Percentiles rank a stretch among this genome's conserved stretches.
Conservation (phyloP, 2,329 filamentous ascomycete genomes). For the Neofusicoccum laricinum region DNA sequence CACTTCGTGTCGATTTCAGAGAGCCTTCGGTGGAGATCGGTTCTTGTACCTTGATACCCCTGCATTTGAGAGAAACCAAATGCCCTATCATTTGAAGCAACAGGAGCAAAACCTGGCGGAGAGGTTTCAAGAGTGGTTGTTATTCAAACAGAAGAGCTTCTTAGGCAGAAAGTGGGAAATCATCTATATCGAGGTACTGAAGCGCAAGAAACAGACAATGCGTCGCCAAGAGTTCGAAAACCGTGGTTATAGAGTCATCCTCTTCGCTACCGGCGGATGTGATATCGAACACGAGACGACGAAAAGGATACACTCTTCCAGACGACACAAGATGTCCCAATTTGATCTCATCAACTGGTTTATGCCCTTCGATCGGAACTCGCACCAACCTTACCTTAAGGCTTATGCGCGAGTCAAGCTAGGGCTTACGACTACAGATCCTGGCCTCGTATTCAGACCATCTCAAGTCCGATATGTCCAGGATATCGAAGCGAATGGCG, state of each 20-base stretch:
- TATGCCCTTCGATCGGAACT: slow-evolving; percentile 36
- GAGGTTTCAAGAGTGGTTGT: slow-evolving; percentile 35
- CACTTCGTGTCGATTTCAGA: slow-evolving; percentile 34
- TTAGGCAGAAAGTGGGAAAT: slow-evolving; percentile 42
- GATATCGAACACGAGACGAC: slow-evolving; percentile 21
- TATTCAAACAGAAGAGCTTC: slow-evolving; percentile 29
- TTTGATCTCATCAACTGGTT: slow-evolving; percentile 40
- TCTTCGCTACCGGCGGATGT: slow-evolving; percentile 35
- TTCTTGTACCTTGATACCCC: slow-evolving; percentile 42
- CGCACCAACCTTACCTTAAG: slow-evolving; percentile 39
- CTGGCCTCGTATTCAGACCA: slow-evolving; percentile 35
- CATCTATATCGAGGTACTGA: slow-evolving; percentile 38
- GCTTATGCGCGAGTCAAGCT: slow-evolving; percentile 43
- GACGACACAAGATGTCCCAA: slow-evolving; percentile 10
- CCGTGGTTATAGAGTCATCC: slow-evolving; percentile 24
- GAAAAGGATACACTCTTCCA: not conserved
- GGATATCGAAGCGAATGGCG: slow-evolving; percentile 32
- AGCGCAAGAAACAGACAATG: slow-evolving; percentile 26
- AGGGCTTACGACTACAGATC: slow-evolving; percentile 39
- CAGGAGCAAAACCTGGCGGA: slow-evolving; percentile 23
- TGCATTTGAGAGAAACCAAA: slow-evolving; percentile 20
- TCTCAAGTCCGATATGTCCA: slow-evolving; percentile 33
- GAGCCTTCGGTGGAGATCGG: slow-evolving; percentile 38
- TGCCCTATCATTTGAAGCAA: slow-evolving; percentile 19
- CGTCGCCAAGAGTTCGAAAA: not conserved